Conservation (phyloP, 225 moss, liverwort and hornwort genomes). For the Lunularia cruciata region DNA sequence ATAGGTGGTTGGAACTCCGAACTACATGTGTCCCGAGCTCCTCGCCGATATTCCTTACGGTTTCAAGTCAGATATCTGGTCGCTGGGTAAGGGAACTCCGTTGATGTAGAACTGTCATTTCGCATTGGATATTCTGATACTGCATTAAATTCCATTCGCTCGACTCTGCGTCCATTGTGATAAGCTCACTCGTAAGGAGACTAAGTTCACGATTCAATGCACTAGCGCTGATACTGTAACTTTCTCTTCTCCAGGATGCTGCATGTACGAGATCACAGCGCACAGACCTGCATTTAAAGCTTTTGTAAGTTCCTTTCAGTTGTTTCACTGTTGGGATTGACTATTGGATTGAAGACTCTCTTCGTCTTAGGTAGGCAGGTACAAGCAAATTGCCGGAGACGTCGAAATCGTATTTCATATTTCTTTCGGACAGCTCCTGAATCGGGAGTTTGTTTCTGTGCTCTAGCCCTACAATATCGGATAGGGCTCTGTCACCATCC, state of each 20-base stretch:
- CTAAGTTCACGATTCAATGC: no score
- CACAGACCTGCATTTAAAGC: slow-evolving; percentile 99
- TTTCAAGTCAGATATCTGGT: slow-evolving; percentile 99
- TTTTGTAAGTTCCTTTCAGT: slow-evolving; percentile 61
- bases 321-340: no score
- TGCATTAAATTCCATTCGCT: neutral
- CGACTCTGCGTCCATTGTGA: neutral
- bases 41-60: slow-evolving; percentile 98
- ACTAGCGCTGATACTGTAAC: neutral
- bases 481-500: no score
- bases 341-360: no score
- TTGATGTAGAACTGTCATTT: neutral
- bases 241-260: slow-evolving; percentile 62
- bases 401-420: no score
- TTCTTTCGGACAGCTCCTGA: no score
- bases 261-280: slow-evolving; percentile 99
- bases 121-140: neutral
- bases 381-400: no score
- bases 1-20: slow-evolving; percentile 98
- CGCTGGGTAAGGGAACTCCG: slow-evolving; percentile 53
- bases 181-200: neutral
- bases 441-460: no score
- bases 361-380: no score
- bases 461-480: no score
- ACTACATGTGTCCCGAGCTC: slow-evolving; percentile 99